Percentiles rank a stretch among this genome's conserved stretches.
Conservation (phyloP, 495 filamentous ascomycete species). For the Thozetella sp. region DNA sequence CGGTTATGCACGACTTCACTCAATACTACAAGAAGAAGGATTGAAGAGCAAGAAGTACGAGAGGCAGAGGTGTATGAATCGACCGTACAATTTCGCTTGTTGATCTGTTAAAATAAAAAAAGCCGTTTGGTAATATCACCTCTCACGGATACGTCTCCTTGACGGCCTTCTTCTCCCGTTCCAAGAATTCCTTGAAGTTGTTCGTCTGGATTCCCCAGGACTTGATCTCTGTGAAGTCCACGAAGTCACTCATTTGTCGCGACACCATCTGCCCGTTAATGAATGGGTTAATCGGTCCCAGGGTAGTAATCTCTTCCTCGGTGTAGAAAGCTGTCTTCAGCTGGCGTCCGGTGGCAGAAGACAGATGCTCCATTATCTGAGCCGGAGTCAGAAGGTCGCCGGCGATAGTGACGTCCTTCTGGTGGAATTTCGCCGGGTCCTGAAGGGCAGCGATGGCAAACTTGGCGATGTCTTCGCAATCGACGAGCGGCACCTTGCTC, state of each 20-base stretch:
- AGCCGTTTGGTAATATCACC: constrained; percentile 9
- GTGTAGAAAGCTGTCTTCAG: constrained; percentile 32
- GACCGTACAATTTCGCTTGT: not conserved
- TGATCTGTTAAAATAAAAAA: no score
- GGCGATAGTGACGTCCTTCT: constrained; percentile 37
- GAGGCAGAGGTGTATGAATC: not conserved
- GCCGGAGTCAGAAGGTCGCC: constrained; percentile 35
- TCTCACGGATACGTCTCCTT: constrained; percentile 19
- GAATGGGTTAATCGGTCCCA: constrained; percentile 22
- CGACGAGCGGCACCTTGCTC: constrained; percentile 37
- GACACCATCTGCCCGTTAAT: constrained; percentile 13
- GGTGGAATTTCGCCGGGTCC: constrained; percentile 36
- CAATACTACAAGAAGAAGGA: constrained; percentile 25
- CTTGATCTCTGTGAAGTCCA: constrained; percentile 36
- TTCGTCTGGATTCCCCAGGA: constrained; percentile 25
- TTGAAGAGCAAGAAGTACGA: no score
- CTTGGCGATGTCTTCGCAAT: constrained; percentile 47
- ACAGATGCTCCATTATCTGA: constrained; percentile 32
- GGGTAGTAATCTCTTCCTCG: constrained; percentile 35
- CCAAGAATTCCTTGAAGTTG: constrained; percentile 37
- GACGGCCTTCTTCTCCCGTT: constrained; percentile 29
- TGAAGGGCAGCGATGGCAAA: constrained; percentile 45
- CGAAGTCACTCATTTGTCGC: constrained; percentile 29
- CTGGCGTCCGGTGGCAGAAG: constrained; percentile 26
- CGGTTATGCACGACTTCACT: constrained; percentile 33